phyloP scores from a whole-genome alignment of 2,329 filamentous ascomycete genomes.

The Calonectria honghensis region DNA sequence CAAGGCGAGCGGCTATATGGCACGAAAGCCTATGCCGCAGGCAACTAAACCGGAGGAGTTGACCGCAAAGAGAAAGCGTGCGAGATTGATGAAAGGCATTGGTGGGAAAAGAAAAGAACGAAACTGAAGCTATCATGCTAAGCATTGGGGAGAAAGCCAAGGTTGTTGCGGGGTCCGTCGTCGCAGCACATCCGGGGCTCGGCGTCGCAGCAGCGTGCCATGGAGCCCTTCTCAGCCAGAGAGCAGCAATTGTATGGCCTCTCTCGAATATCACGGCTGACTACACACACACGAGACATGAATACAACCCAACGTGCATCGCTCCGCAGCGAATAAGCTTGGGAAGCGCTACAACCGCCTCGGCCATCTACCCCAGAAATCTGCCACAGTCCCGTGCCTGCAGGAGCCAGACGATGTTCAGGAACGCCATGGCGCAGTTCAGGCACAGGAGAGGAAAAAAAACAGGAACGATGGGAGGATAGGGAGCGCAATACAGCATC shows the following conservation, averaged over 20 bases:
- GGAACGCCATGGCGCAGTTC: slow-evolving; percentile 11
- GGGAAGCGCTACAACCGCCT: slow-evolving; percentile 8
- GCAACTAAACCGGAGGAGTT: slow-evolving; percentile 18
- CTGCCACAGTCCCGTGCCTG: slow-evolving; percentile 12
- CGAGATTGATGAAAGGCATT: background rate
- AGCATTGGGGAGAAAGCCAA: background rate
- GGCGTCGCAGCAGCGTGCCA: background rate
- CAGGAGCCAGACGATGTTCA: slow-evolving; percentile 10
- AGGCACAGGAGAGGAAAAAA: background rate
- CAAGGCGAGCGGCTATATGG: background rate
- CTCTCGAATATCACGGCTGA: background rate
- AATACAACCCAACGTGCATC: slow-evolving; percentile 14
- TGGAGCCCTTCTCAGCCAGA: background rate
- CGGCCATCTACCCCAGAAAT: slow-evolving; percentile 10
- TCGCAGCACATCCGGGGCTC: background rate
- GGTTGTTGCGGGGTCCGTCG: slow-evolving; percentile 2
- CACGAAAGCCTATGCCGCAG: background rate
- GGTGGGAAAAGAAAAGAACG: slow-evolving; percentile 9
- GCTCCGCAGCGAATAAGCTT: slow-evolving; percentile 11
- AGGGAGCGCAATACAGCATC: background rate
- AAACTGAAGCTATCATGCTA: slow-evolving; percentile 17
- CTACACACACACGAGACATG: background rate
- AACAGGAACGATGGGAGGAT: background rate
- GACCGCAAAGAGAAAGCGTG: slow-evolving; percentile 30
- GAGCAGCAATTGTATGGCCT: background rate